Conservation (phyloP, 768 basidiomycete genomes). For the Suillus subluteus region DNA sequence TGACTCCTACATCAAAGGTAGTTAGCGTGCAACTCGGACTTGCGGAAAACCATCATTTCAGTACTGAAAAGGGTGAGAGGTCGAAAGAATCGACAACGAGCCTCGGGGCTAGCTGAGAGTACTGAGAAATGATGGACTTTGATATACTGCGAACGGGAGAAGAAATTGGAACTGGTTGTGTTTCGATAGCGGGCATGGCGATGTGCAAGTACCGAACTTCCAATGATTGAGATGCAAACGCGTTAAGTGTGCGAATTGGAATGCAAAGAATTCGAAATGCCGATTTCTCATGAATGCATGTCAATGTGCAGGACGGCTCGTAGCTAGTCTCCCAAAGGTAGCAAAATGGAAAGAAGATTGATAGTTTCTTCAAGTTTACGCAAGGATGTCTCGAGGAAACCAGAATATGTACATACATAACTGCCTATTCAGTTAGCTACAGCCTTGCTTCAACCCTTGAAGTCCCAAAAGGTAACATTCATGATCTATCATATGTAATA, state of each 20-base stretch:
- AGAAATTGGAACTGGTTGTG: background rate
- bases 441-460: too few relatives aligned
- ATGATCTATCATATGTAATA: background rate
- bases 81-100: constrained; percentile 23
- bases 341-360: background rate
- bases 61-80: constrained; percentile 31
- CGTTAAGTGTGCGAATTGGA: background rate
- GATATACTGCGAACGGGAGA: constrained; percentile 1
- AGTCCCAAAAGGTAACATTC: background rate
- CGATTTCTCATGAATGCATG: background rate
- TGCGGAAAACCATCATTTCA: background rate
- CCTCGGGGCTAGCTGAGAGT: background rate
- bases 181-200: background rate
- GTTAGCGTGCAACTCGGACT: background rate
- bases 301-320: background rate
- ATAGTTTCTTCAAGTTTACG: too few relatives aligned
- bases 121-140: background rate
- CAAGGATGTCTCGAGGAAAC: too few relatives aligned
- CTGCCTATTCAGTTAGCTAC: too few relatives aligned
- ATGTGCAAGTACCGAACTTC: background rate
- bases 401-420: too few relatives aligned
- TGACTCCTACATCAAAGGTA: constrained; percentile 30
- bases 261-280: background rate
- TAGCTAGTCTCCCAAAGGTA: background rate
- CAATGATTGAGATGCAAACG: background rate